Evolutionary conservation across 2,329 filamentous ascomycete species (phyloP), one percentile per base, ranked within the genome.

Genomic region (Trichoderma harzianum): DNA sequence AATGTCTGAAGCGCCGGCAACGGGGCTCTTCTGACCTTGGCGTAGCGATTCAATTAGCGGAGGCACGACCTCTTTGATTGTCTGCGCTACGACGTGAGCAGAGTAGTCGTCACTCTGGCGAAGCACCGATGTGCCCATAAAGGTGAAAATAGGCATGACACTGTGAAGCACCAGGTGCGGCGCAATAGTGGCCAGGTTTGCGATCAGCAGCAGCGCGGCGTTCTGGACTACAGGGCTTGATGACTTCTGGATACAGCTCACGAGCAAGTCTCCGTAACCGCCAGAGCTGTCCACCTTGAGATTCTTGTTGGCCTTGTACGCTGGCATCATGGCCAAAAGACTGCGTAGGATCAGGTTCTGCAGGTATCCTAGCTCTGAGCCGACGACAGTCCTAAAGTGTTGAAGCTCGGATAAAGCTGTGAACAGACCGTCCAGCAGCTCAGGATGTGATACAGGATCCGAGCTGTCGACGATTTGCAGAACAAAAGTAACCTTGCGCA

Each of bases 141-240:
- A 98, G 0, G 96, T 98, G 83, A 99, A 99, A 67, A 99, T 95
- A 14, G 96, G 96, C 96, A 99, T 99, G 69, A 99, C 93, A 76
- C 94, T 98, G 82, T 99, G 95, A 71, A 99, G 86, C 3, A 99
- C 93, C 62, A 97, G 85, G 79, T 97, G 95, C 0, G 97, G 96
- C 0, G 94, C 93, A 75, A 95, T 93, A 51, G 92, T 92, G 26
- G 96, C 95, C 53, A 99, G 86, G 71, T 91, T 92, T 28, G 95
- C 94, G 72, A 98, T 93, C 30, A 99, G 86, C 10, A 98, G 88
- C 16, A 99, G 86, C 5, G 96, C 95, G 7, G 92, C 91, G 78
- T 97, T 98, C 79, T 98, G 97, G 7, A 99, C 94, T 74, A 97
- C 94, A 0, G 95, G 94, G 80, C 93, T 98, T 30, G 93, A 90